Percentiles rank a stretch among this genome's conserved stretches.
Evolutionary conservation across 1,284 basidiomycete genomes (phyloP).

Genomic region (Melampsora occidentalis): DNA sequence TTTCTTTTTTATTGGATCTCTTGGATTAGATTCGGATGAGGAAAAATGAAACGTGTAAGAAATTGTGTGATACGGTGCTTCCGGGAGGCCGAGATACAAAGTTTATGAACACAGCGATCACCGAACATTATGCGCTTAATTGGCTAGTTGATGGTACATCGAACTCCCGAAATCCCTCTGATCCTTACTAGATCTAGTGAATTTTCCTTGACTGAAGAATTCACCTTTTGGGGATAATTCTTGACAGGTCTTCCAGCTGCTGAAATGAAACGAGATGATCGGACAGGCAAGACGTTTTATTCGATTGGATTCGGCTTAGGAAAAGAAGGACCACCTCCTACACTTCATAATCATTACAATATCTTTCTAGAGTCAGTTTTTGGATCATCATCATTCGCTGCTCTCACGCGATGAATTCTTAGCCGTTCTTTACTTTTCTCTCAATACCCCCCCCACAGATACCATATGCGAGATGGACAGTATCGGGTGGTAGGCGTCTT

Average conservation of each 20-base stretch:
- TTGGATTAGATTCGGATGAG: conserved; percentile 69
- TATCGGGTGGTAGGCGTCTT: conserved; percentile 85
- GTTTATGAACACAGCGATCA: conserved; percentile 87
- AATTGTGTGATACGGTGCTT: conserved; percentile 68
- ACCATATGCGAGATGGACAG: conserved; percentile 66
- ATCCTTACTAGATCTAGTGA: too few species aligned
- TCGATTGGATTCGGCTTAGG: conserved; percentile 56
- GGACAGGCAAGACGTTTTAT: conserved; percentile 77
- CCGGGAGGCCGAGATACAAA: conserved; percentile 67
- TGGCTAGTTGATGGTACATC: conserved; percentile 58
- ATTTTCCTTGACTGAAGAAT: neutral
- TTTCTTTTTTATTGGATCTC: conserved; percentile 28
- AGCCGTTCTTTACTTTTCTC: neutral
- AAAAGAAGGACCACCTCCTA: conserved; percentile 57
- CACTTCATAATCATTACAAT: conserved; percentile 88
- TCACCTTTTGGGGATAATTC: too few species aligned
- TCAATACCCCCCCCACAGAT: conserved; percentile 61
- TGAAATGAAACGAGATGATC: conserved; percentile 70
- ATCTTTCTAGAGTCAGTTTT: conserved; percentile 68
- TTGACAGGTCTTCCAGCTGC: conserved; percentile 90
- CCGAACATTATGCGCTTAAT: conserved; percentile 88
- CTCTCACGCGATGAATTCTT: neutral
- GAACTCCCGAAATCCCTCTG: neutral
- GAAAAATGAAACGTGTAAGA: conserved; percentile 67
- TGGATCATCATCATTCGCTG: neutral